These are phyloP conservation scores for Apiotrichum mycotoxinovorans DNA, from an alignment of 1,284 basidiomycete genomes.

Conservation along the genomic window DNA sequence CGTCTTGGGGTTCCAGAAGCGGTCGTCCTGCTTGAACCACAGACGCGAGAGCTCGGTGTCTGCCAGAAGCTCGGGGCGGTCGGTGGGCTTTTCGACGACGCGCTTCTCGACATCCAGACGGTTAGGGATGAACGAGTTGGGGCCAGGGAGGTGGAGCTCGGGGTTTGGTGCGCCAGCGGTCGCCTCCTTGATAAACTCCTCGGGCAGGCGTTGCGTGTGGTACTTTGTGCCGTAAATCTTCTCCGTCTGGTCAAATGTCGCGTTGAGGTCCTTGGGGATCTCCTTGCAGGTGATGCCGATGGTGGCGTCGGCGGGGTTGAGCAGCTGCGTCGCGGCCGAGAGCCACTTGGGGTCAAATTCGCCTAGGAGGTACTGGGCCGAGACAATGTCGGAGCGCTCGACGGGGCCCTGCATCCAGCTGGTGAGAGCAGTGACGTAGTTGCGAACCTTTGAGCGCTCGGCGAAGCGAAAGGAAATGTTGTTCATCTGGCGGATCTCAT, in stretches of 20 bases:
- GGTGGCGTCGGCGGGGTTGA: constrained; percentile 60
- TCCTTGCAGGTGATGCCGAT: constrained; percentile 52
- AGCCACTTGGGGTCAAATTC: constrained; percentile 63
- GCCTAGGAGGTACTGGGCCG: constrained; percentile 68
- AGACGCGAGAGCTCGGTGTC: constrained; percentile 68
- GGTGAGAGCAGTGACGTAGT: constrained; percentile 74
- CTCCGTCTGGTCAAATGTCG: constrained; percentile 67
- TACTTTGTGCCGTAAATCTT: constrained; percentile 83
- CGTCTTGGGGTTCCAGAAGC: constrained; percentile 89
- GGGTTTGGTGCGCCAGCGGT: constrained; percentile 60
- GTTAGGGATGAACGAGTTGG: constrained; percentile 86
- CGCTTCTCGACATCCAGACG: constrained; percentile 76
- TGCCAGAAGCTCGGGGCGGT: constrained; percentile 69
- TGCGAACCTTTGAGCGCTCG: constrained; percentile 74
- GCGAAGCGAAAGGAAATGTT: constrained; percentile 80
- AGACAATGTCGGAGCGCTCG: constrained; percentile 74
- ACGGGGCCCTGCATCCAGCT: constrained; percentile 65
- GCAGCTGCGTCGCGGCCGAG: constrained; percentile 57
- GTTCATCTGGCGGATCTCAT: constrained; percentile 72
- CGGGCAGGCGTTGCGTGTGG: constrained; percentile 63
- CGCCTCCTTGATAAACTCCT: constrained; percentile 63
- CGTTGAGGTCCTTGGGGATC: constrained; percentile 59
- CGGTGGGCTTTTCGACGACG: constrained; percentile 63
- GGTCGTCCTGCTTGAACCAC: constrained; percentile 96
- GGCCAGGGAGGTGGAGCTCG: constrained; percentile 73